phyloP scores from a whole-genome alignment of 2,329 filamentous ascomycete species.

The Pseudogymnoascus sp. region DNA sequence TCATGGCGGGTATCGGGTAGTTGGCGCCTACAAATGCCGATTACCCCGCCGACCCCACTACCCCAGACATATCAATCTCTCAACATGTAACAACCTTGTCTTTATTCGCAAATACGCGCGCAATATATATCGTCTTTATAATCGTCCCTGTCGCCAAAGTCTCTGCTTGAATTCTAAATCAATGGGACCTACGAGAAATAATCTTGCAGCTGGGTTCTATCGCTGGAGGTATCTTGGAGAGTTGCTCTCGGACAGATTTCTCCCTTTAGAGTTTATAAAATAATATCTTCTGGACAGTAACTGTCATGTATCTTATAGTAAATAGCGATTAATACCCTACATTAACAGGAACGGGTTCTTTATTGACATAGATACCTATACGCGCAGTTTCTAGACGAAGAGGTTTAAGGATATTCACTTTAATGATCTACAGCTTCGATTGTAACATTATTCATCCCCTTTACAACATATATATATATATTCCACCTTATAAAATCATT shows the following conservation, averaged over 20 bases:
- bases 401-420: not conserved
- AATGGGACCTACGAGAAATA: not conserved
- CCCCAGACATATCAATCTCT: not conserved
- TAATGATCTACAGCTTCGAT: not conserved
- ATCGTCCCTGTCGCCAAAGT: not conserved
- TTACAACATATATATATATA: not conserved
- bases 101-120: not conserved
- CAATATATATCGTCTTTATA: not conserved
- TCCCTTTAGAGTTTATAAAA: not conserved
- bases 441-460: not conserved
- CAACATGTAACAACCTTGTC: not conserved
- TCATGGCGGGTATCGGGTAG: not conserved
- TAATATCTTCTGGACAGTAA: not conserved
- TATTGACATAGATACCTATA: not conserved
- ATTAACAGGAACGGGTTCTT: not conserved
- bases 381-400: not conserved
- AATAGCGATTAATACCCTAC: not conserved
- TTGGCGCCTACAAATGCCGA: constrained; percentile 3
- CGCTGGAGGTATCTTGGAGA: not conserved
- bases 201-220: not conserved
- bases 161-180: not conserved
- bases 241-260: not conserved
- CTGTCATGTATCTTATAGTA: not conserved
- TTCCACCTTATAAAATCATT: not conserved
- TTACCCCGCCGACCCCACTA: not conserved